These are phyloP conservation scores for Aquanectria penicillioides DNA, from an alignment of 2,329 filamentous ascomycete genomes.

Conservation along the genomic window DNA sequence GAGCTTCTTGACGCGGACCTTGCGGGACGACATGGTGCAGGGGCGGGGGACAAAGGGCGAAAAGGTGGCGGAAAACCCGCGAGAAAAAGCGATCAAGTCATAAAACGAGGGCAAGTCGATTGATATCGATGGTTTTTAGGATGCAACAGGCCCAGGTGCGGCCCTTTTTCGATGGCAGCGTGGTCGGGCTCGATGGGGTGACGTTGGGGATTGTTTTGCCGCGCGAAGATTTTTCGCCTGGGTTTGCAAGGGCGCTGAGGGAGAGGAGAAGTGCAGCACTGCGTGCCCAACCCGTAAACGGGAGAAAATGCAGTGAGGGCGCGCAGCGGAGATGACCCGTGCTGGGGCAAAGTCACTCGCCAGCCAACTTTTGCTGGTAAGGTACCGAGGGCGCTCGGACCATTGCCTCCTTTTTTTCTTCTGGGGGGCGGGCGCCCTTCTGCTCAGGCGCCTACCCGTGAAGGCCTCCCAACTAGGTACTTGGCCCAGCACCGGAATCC, in stretches of 20 bases:
- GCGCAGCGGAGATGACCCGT: slow-evolving; percentile 38
- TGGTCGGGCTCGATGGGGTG: slow-evolving; percentile 61
- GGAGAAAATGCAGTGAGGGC: slow-evolving; percentile 25
- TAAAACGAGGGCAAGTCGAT: slow-evolving; percentile 67
- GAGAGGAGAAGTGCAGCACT: slow-evolving; percentile 22
- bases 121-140: slow-evolving; percentile 58
- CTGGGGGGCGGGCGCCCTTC: slow-evolving; percentile 3
- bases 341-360: slow-evolving; percentile 41
- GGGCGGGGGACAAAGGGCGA: slow-evolving; percentile 50
- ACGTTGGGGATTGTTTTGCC: slow-evolving; percentile 66
- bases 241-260: slow-evolving; percentile 44
- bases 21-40: slow-evolving; percentile 70
- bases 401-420: slow-evolving; percentile 45
- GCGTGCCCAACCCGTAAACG: slow-evolving; percentile 22
- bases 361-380: slow-evolving; percentile 23
- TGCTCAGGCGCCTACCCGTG: slow-evolving; percentile 4
- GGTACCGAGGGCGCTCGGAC: slow-evolving; percentile 45
- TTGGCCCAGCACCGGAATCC: not conserved
- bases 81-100: slow-evolving; percentile 72
- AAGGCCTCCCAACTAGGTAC: not conserved
- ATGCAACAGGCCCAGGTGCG: slow-evolving; percentile 63
- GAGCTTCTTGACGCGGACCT: slow-evolving; percentile 89
- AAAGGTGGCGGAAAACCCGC: slow-evolving; percentile 66
- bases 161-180: slow-evolving; percentile 64
- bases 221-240: slow-evolving; percentile 64